A percentile compares a stretch with the other conserved stretches of the same genome.
Conservation (phyloP, 1,139 yeast species). For the Taiozyma sp. region DNA sequence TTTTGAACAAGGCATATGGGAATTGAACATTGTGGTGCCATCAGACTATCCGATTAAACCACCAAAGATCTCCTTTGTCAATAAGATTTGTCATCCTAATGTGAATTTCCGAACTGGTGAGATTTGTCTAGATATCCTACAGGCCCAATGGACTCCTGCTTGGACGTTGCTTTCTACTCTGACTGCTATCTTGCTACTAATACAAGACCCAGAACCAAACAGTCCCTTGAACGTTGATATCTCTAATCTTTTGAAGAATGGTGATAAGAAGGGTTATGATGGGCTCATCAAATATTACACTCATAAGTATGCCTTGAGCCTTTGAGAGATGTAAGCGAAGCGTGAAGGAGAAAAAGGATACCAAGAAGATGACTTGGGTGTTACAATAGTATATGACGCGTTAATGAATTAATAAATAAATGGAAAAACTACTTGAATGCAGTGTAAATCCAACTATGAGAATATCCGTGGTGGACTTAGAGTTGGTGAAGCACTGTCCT, state of each 20-base stretch:
- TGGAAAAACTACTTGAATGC: background rate
- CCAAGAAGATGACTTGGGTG: background rate
- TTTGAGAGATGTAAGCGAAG: background rate
- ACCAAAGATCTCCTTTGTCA: slow-evolving; percentile 53
- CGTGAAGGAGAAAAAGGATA: background rate
- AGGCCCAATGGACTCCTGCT: slow-evolving; percentile 80
- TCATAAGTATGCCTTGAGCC: slow-evolving; percentile 33
- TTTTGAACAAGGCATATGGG: slow-evolving; percentile 57
- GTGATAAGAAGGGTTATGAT: slow-evolving; percentile 52
- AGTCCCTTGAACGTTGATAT: slow-evolving; percentile 84
- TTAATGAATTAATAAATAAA: background rate
- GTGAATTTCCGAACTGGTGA: slow-evolving; percentile 69
- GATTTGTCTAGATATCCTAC: slow-evolving; percentile 78
- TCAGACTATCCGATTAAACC: slow-evolving; percentile 64
- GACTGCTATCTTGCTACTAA: slow-evolving; percentile 63
- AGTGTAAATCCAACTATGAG: too few relatives aligned
- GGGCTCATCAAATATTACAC: slow-evolving; percentile 62
- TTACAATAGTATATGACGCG: background rate
- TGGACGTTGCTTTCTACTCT: slow-evolving; percentile 75
- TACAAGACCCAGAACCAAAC: slow-evolving; percentile 79
- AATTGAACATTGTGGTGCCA: slow-evolving; percentile 46
- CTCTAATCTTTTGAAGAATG: slow-evolving; percentile 66
- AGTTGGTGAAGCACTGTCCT: too few relatives aligned
- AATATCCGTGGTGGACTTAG: too few relatives aligned
- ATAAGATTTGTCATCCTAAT: slow-evolving; percentile 71